A percentile compares a stretch with the other conserved stretches of the same genome.
phyloP scores from a whole-genome alignment of 768 basidiomycete genomes.

The Tylopilus rubrobrunneus region DNA sequence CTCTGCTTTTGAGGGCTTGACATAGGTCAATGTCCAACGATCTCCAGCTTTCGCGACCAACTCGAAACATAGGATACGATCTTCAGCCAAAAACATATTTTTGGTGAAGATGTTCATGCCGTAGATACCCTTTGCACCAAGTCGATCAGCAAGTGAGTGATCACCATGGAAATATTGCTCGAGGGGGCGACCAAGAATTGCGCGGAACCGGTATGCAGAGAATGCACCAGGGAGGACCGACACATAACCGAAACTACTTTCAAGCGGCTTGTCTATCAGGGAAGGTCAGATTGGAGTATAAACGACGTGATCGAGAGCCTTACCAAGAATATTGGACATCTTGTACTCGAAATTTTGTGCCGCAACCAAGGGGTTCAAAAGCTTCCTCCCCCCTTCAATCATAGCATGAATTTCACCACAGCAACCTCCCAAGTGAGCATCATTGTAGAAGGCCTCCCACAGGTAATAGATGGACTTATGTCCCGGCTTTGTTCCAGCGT shows the following conservation, averaged over 20 bases:
- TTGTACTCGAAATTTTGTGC: constrained; percentile 99
- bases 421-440: constrained; percentile 75
- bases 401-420: constrained; percentile 97
- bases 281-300: constrained; percentile 7
- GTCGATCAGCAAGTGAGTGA: constrained; percentile 84
- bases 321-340: constrained; percentile 94
- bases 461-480: constrained; percentile 95
- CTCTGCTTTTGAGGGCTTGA: constrained; percentile 94
- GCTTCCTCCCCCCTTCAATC: constrained; percentile 89
- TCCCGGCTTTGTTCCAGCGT: constrained; percentile 95
- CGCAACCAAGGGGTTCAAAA: constrained; percentile 88
- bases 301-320: constrained; percentile 9
- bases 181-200: constrained; percentile 82
- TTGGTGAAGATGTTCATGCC: constrained; percentile 98
- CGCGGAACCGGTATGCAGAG: constrained; percentile 92
- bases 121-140: constrained; percentile 90
- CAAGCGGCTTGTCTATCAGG: constrained; percentile 78
- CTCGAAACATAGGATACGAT: constrained; percentile 97
- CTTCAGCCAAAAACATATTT: constrained; percentile 89
- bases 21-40: constrained; percentile 84
- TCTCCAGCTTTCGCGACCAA: constrained; percentile 87
- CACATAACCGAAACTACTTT: constrained; percentile 94
- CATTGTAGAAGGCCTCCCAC: constrained; percentile 89
- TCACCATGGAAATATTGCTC: constrained; percentile 89
- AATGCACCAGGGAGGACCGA: constrained; percentile 96